Evolutionary conservation across 1,284 basidiomycete species (phyloP).

Genomic region (Erythrobasidium hasegawianum): DNA sequence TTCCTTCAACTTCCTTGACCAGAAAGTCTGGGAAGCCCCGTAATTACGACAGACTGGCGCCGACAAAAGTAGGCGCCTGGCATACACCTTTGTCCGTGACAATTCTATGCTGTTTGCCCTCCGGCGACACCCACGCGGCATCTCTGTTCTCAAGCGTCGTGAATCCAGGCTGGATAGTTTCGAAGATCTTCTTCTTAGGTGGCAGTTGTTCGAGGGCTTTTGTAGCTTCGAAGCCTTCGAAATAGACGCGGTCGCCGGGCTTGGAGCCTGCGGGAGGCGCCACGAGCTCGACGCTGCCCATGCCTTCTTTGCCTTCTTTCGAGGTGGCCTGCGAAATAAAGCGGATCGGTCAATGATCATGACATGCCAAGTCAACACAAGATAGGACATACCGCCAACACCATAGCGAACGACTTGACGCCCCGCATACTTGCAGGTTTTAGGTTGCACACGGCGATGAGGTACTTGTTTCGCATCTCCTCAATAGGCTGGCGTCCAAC

Average conservation of each 20-base stretch:
- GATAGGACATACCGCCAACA: conserved; percentile 66
- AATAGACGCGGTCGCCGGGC: conserved; percentile 87
- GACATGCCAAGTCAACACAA: not conserved
- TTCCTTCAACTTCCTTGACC: no score
- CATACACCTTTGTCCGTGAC: conserved; percentile 79
- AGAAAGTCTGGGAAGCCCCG: not conserved
- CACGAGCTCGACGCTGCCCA: conserved; percentile 75
- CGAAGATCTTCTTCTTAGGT: conserved; percentile 97
- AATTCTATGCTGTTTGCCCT: conserved; percentile 71
- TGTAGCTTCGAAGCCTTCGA: conserved; percentile 63
- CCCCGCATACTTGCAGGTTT: conserved; percentile 95
- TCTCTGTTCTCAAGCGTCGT: conserved; percentile 78
- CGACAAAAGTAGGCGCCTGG: conserved; percentile 72
- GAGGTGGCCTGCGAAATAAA: conserved; percentile 65
- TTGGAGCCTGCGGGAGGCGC: conserved; percentile 78
- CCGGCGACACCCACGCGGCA: conserved; percentile 84
- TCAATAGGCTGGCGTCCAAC: not conserved
- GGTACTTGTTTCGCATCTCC: conserved; percentile 70
- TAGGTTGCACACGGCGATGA: conserved; percentile 87
- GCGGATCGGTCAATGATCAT: not conserved
- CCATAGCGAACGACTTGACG: conserved; percentile 93
- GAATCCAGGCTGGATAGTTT: conserved; percentile 77
- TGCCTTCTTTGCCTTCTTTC: conserved; percentile 63
- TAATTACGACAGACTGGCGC: conserved; percentile 74
- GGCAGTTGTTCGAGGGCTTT: conserved; percentile 38